Percentiles rank a stretch among this genome's conserved stretches.
These are phyloP conservation scores for Colletotrichum tropicicola DNA, from an alignment of 2,329 filamentous ascomycete genomes.

Conservation along the genomic window DNA sequence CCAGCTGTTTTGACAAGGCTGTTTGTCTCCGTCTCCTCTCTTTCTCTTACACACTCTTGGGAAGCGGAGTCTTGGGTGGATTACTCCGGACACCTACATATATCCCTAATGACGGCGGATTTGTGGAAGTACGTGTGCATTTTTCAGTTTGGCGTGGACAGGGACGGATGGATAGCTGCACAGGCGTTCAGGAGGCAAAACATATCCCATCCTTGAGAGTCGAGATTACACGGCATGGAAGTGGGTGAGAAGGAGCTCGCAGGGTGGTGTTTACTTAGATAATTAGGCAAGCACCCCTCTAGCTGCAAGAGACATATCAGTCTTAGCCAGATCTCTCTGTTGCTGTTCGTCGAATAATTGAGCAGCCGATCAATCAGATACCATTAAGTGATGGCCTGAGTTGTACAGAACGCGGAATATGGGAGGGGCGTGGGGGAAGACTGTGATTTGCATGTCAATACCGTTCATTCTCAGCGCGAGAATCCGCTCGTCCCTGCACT, in stretches of 20 bases:
- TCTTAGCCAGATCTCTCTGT: background rate
- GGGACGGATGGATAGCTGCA: conserved; percentile 26
- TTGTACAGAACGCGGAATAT: no score
- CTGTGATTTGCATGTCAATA: no score
- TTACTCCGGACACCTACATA: conserved; percentile 14
- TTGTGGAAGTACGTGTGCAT: conserved; percentile 19
- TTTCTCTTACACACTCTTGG: background rate
- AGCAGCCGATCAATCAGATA: background rate
- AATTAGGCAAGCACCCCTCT: background rate
- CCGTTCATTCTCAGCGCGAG: no score
- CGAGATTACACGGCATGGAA: conserved; percentile 6
- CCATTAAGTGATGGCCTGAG: background rate
- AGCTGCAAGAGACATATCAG: background rate
- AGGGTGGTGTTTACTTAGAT: conserved; percentile 6
- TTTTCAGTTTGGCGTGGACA: conserved; percentile 20
- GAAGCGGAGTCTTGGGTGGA: background rate
- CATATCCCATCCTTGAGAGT: conserved; percentile 3
- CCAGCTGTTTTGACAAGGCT: background rate
- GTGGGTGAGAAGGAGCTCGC: background rate
- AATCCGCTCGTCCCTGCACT: no score
- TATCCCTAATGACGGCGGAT: conserved; percentile 2
- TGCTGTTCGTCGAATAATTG: background rate
- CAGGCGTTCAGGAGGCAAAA: conserved; percentile 27
- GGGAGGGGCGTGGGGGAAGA: no score
- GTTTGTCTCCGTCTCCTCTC: background rate